These are phyloP conservation scores for Globisporangium emineosum DNA, from an alignment of 352 stramenopile species.

Conservation along the genomic window DNA sequence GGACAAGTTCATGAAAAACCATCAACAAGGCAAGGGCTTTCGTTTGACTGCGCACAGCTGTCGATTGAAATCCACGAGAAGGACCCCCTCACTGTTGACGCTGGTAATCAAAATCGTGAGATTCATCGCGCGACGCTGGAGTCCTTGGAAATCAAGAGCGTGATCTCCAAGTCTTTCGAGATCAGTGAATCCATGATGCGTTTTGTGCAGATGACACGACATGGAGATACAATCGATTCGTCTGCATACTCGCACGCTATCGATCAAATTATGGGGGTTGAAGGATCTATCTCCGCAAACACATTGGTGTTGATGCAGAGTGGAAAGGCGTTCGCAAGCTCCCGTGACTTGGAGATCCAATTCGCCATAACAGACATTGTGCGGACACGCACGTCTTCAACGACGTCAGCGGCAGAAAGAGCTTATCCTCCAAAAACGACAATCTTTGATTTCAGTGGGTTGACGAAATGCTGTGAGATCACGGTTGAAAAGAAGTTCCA, in stretches of 20 bases:
- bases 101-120: not conserved
- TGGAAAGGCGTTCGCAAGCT: constrained; percentile 3
- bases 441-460: constrained; percentile 38
- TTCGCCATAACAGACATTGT: constrained; percentile 49
- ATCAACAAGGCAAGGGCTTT: constrained; percentile 9
- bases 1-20: not conserved
- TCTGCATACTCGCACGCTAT: constrained; percentile 22
- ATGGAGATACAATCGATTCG: constrained; percentile 9
- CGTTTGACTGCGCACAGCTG: constrained; percentile 16
- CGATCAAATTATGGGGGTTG: constrained; percentile 29
- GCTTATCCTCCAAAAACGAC: constrained; percentile 1
- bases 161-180: constrained; percentile 33
- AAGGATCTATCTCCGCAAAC: constrained; percentile 25
- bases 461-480: constrained; percentile 18
- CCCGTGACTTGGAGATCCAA: constrained; percentile 22
- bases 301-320: constrained; percentile 10
- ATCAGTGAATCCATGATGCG: constrained; percentile 33
- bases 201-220: constrained; percentile 26
- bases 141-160: constrained; percentile 40
- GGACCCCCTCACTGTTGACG: not conserved
- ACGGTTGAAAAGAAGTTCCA: constrained; percentile 13
- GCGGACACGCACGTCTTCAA: constrained; percentile 4
- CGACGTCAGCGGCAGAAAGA: not conserved
- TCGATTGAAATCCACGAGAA: constrained; percentile 12
- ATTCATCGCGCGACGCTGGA: constrained; percentile 12